Conservation (phyloP, 192 early-diverging fungal genomes). For the Podila verticillata region DNA sequence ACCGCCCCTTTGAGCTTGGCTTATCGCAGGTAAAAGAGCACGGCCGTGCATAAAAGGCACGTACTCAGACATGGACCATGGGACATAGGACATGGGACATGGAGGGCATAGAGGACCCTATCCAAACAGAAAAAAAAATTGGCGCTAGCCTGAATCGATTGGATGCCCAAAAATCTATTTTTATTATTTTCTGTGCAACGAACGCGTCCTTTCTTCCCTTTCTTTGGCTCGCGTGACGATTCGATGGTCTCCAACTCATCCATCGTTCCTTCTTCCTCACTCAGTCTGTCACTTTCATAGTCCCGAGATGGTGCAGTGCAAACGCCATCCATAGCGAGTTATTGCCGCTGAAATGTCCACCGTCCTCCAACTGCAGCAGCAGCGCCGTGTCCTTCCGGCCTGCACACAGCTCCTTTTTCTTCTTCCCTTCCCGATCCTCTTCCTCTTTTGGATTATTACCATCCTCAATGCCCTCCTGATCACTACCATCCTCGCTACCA, state of each 20-base stretch:
- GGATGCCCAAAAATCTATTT: too few species aligned
- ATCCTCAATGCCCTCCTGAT: neutral
- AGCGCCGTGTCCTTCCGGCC: conserved; percentile 38
- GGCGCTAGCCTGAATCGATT: too few species aligned
- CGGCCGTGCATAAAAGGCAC: too few species aligned
- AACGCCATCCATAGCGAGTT: conserved; percentile 50
- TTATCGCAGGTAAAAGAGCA: too few species aligned
- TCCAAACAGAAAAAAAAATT: too few species aligned
- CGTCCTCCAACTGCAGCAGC: conserved; percentile 38
- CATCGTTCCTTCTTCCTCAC: neutral
- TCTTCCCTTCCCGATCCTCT: neutral
- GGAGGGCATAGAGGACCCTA: too few species aligned
- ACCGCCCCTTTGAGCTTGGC: too few species aligned
- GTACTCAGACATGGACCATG: too few species aligned
- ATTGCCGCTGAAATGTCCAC: conserved; percentile 31
- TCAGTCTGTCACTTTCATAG: conserved; percentile 8
- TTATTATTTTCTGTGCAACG: neutral
- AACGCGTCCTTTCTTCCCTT: neutral
- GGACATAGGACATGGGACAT: too few species aligned
- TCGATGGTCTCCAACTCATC: neutral
- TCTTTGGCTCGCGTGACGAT: neutral
- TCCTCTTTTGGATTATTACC: neutral
- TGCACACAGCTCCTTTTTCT: conserved; percentile 21
- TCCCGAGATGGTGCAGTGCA: conserved; percentile 32
- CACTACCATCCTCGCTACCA: neutral